Evolutionary conservation across 495 filamentous ascomycete species (phyloP).

Genomic region (Chaetomium fimeti): DNA sequence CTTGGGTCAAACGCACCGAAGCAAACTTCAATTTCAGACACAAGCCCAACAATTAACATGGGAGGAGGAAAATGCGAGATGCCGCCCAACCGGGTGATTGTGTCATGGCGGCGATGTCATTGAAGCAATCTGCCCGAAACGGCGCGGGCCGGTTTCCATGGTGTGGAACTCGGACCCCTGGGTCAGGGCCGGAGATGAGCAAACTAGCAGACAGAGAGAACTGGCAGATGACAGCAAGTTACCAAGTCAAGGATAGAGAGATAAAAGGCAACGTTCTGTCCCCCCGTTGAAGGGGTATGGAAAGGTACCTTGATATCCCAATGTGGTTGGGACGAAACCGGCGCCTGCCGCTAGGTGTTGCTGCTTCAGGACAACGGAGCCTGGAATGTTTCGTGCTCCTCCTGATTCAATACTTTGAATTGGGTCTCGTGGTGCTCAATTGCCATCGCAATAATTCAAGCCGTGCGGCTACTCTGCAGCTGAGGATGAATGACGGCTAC

Average conservation of each 20-base stretch:
- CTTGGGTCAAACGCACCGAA: neutral
- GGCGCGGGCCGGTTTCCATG: conserved; percentile 14
- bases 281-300: no score
- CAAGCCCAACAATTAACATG: neutral
- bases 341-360: no score
- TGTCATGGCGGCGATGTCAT: conserved; percentile 5
- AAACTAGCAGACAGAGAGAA: neutral
- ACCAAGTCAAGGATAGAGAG: neutral
- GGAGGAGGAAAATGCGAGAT: neutral
- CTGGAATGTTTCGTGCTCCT: no score
- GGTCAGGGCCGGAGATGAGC: conserved; percentile 10
- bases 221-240: neutral
- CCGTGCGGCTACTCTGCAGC: no score
- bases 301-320: no score
- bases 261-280: neutral
- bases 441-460: no score
- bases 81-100: neutral
- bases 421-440: no score
- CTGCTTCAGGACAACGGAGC: no score
- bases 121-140: conserved; percentile 9
- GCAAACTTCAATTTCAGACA: conserved; percentile 3
- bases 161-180: conserved; percentile 8
- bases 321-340: no score
- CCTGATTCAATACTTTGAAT: no score
- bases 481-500: no score